These are phyloP conservation scores for Pseudognaphalium luteoalbum DNA, from an alignment of 129 eudicot genomes.

Conservation along the genomic window DNA sequence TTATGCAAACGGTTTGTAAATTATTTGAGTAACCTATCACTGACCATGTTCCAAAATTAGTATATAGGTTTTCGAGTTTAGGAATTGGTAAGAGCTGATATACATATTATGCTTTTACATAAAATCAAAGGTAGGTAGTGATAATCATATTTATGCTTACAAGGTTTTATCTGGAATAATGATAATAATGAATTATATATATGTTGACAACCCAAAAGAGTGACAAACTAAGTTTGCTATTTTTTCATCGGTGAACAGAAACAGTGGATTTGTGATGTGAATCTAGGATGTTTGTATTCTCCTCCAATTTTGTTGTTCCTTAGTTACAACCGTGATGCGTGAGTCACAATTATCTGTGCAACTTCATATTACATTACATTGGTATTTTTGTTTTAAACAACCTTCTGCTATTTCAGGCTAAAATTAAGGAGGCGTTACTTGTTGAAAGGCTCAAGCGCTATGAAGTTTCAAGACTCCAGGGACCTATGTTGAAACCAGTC, in stretches of 20 bases:
- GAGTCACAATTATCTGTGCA: background rate
- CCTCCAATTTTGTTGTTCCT: background rate
- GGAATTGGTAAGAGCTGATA: background rate
- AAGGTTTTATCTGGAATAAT: background rate
- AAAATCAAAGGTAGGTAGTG: background rate
- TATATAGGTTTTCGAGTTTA: background rate
- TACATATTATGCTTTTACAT: background rate
- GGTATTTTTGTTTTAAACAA: background rate
- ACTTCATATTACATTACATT: background rate
- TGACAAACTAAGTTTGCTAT: background rate
- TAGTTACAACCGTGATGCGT: background rate
- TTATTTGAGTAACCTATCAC: background rate
- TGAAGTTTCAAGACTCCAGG: conserved; percentile 84
- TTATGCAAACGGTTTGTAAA: background rate
- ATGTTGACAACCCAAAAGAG: background rate
- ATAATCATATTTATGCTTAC: background rate
- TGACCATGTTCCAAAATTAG: background rate
- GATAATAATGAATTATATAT: too few species aligned
- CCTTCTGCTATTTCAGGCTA: conserved; percentile 56
- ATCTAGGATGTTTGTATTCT: background rate
- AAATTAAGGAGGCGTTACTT: conserved; percentile 67
- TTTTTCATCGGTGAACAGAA: background rate
- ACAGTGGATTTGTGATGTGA: background rate
- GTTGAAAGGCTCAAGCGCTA: conserved; percentile 79
- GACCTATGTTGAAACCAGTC: conserved; percentile 73